These are phyloP conservation scores for Vitis amurensis DNA, from an alignment of 164 flowering plant species.

Conservation along the genomic window DNA sequence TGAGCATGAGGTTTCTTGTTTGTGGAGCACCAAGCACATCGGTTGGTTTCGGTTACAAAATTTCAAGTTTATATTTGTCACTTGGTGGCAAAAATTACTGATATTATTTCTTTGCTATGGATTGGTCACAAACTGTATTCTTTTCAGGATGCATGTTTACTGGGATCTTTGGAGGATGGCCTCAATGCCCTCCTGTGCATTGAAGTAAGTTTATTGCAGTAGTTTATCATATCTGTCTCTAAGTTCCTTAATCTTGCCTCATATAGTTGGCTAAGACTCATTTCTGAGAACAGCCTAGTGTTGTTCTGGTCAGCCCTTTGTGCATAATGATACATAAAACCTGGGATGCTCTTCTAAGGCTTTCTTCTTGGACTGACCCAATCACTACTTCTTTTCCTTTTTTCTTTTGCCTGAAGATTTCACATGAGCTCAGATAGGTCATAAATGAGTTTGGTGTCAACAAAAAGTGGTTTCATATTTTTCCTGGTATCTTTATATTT, in stretches of 20 bases:
- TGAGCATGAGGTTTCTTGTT: constrained; percentile 79
- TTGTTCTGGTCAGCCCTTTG: too few species aligned
- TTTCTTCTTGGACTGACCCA: background rate
- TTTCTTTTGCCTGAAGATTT: too few species aligned
- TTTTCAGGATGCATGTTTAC: constrained; percentile 71
- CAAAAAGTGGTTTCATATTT: too few species aligned
- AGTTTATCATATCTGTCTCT: background rate
- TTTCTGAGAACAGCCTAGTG: background rate
- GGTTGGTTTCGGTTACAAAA: constrained; percentile 41
- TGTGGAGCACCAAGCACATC: constrained; percentile 73
- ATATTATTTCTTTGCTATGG: too few species aligned
- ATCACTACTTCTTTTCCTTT: background rate
- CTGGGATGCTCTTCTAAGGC: too few species aligned
- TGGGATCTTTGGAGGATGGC: constrained; percentile 90
- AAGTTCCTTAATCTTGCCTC: background rate
- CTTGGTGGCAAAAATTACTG: too few species aligned
- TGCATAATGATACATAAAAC: too few species aligned
- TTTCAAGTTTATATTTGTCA: too few species aligned
- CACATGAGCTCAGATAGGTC: too few species aligned
- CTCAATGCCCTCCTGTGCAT: constrained; percentile 84
- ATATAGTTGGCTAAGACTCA: background rate
- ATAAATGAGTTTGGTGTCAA: too few species aligned
- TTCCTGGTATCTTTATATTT: too few species aligned
- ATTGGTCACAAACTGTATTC: background rate
- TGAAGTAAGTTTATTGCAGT: constrained; percentile 63